A percentile compares a stretch with the other conserved stretches of the same genome.
Evolutionary conservation across 192 early-diverging fungal species (phyloP).

Genomic region (Dimargaris xerosporica): DNA sequence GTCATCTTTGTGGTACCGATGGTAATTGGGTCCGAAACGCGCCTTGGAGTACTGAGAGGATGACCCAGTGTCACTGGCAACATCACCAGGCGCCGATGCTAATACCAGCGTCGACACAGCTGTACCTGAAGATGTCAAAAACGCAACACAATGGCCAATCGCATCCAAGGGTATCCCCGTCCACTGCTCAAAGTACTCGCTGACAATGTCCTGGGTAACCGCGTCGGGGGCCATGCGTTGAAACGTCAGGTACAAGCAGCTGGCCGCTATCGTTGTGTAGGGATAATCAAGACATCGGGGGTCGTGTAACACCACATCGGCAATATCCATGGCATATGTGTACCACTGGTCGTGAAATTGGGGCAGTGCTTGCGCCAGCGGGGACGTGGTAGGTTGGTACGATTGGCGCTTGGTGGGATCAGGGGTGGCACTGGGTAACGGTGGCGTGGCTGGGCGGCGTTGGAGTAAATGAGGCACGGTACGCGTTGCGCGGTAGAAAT

Average conservation of each 20-base stretch:
- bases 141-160: too few species aligned
- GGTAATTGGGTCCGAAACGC: conserved; percentile 4
- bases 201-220: background rate
- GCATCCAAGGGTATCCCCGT: too few species aligned
- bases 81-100: background rate
- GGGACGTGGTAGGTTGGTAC: background rate
- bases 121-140: background rate
- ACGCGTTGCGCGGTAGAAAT: conserved; percentile 27
- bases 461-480: conserved; percentile 15
- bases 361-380: background rate
- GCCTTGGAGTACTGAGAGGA: background rate
- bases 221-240: background rate
- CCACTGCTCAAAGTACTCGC: background rate
- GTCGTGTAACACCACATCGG: conserved; percentile 24
- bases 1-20: background rate
- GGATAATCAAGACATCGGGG: conserved; percentile 18
- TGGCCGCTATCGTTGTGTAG: conserved; percentile 25
- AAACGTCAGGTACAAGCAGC: conserved; percentile 23
- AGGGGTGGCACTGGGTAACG: background rate
- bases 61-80: background rate
- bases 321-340: conserved; percentile 22
- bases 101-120: background rate
- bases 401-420: background rate
- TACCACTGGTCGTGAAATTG: conserved; percentile 20
- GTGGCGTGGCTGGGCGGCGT: conserved; percentile 9